Evolutionary conservation across 768 basidiomycete genomes (phyloP).

Genomic region (Leccinum aurantiacum): DNA sequence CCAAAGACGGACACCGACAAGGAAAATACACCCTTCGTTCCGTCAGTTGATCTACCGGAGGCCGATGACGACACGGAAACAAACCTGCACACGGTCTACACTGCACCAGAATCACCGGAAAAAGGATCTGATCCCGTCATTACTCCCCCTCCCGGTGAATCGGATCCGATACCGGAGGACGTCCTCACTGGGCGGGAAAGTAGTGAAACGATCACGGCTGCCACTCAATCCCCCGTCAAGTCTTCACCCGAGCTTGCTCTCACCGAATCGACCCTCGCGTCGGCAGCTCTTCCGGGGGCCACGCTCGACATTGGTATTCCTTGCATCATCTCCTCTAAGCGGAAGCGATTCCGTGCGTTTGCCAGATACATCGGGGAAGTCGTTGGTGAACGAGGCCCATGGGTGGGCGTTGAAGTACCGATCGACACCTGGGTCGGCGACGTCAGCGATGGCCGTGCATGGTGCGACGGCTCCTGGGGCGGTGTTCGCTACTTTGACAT

Average conservation of each 20-base stretch:
- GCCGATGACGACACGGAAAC: slow-evolving; percentile 39
- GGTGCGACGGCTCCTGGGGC: slow-evolving; percentile 84
- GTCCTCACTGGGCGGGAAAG: slow-evolving; percentile 26
- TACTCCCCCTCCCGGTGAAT: slow-evolving; percentile 13
- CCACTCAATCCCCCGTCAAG: slow-evolving; percentile 21
- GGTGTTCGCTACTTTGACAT: slow-evolving; percentile 86
- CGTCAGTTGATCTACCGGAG: slow-evolving; percentile 35
- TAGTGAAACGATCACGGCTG: slow-evolving; percentile 29
- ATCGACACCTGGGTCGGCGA: slow-evolving; percentile 53
- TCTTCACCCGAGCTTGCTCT: slow-evolving; percentile 18
- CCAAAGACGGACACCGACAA: slow-evolving; percentile 32
- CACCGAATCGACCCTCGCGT: slow-evolving; percentile 27
- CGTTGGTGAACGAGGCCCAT: slow-evolving; percentile 75
- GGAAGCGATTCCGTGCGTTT: slow-evolving; percentile 81
- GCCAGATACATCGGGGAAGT: slow-evolving; percentile 90
- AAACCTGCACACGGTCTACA: slow-evolving; percentile 21
- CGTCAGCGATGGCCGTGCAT: slow-evolving; percentile 61
- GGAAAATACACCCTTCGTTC: slow-evolving; percentile 14
- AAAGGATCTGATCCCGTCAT: slow-evolving; percentile 8
- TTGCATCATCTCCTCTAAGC: slow-evolving; percentile 83
- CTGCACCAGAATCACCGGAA: slow-evolving; percentile 18
- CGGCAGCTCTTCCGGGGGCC: slow-evolving; percentile 45
- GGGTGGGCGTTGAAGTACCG: slow-evolving; percentile 92
- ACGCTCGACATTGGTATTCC: slow-evolving; percentile 86
- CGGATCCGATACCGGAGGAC: slow-evolving; percentile 16